These are phyloP conservation scores for Panicum virgatum DNA, from an alignment of 202 grass and related monocot genomes.

Conservation along the genomic window DNA sequence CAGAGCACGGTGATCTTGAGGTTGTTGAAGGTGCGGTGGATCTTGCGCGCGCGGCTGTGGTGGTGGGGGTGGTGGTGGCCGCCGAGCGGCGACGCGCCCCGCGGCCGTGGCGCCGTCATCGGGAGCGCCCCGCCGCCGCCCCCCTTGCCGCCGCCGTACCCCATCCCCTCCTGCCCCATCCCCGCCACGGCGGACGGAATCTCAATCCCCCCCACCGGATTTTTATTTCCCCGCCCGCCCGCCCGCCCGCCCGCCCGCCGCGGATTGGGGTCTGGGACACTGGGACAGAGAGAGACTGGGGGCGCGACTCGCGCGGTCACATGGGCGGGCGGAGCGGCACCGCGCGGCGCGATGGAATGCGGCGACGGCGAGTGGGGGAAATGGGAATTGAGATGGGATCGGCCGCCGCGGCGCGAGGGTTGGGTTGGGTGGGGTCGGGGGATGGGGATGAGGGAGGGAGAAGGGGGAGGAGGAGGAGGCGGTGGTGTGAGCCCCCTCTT, in stretches of 20 bases:
- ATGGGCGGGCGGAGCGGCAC: slow-evolving; percentile 20
- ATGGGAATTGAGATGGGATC: slow-evolving; percentile 26
- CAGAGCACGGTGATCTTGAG: slow-evolving; percentile 96
- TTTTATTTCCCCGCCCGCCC: slow-evolving; percentile 9
- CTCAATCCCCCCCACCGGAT: slow-evolving; percentile 21
- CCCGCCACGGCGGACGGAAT: not conserved
- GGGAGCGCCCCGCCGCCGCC: slow-evolving; percentile 6
- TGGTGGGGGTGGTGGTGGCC: too few relatives aligned
- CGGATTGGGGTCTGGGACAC: slow-evolving; percentile 3
- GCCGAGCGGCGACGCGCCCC: slow-evolving; percentile 44
- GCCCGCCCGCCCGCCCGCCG: not conserved
- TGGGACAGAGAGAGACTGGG: not conserved
- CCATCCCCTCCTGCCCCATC: slow-evolving; percentile 64
- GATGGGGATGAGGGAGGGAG: not conserved
- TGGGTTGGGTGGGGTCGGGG: not conserved
- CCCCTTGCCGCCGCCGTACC: slow-evolving; percentile 38
- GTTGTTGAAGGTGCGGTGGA: slow-evolving; percentile 93
- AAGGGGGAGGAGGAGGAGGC: not conserved
- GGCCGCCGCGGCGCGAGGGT: not conserved
- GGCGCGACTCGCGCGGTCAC: slow-evolving; percentile 25
- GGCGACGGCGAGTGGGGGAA: not conserved
- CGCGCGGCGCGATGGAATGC: not conserved
- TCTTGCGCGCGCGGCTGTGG: slow-evolving; percentile 62
- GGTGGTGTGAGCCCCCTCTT: not conserved
- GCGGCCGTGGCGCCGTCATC: slow-evolving; percentile 40